Conservation (phyloP, 805 yeast species). For the Pichia nanzhaoensis region DNA sequence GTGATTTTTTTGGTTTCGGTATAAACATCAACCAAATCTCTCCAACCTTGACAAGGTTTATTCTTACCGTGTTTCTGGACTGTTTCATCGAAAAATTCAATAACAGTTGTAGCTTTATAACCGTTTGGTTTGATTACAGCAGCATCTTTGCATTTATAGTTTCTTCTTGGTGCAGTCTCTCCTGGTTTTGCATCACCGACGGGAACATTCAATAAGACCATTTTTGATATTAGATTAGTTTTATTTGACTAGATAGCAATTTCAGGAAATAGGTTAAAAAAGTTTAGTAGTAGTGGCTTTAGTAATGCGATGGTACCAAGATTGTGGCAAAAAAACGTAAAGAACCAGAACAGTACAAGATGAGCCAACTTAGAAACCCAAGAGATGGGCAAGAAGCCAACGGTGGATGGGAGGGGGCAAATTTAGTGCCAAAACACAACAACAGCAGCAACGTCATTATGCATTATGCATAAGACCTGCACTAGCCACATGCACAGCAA, state of each 20-base stretch:
- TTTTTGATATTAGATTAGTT: background rate
- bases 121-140: slow-evolving; percentile 56
- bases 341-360: too few relatives aligned
- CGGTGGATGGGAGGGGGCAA: too few relatives aligned
- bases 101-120: slow-evolving; percentile 58
- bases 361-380: too few relatives aligned
- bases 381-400: too few relatives aligned
- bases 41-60: slow-evolving; percentile 62
- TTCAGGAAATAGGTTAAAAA: too few relatives aligned
- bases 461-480: too few relatives aligned
- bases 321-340: too few relatives aligned
- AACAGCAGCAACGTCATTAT: too few relatives aligned
- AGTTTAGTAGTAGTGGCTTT: too few relatives aligned
- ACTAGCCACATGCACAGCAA: too few relatives aligned
- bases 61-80: slow-evolving; percentile 44
- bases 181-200: slow-evolving; percentile 33
- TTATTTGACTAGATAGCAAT: background rate
- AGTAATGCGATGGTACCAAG: too few relatives aligned
- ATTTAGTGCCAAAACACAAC: too few relatives aligned
- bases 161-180: slow-evolving; percentile 81
- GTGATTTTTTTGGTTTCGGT: slow-evolving; percentile 67
- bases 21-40: slow-evolving; percentile 69
- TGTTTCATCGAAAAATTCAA: slow-evolving; percentile 61
- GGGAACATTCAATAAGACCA: slow-evolving; percentile 10
- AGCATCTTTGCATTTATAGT: slow-evolving; percentile 39